A percentile compares a stretch with the other conserved stretches of the same genome.
Conservation (phyloP, 2,329 filamentous ascomycete species). For the Ophiostoma quercus region DNA sequence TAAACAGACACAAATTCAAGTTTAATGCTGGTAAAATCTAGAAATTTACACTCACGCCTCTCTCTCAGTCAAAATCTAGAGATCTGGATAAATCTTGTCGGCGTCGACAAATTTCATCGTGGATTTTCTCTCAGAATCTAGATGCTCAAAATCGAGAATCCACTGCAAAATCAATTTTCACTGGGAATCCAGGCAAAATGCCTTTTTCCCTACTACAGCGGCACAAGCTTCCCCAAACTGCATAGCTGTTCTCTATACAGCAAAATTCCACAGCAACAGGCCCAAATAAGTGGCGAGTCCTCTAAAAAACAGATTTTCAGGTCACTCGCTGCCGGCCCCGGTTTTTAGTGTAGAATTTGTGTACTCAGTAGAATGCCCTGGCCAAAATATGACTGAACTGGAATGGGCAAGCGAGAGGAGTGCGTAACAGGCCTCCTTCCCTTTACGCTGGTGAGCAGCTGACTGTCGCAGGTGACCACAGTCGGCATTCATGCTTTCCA, state of each 20-base stretch:
- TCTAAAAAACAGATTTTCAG: background rate
- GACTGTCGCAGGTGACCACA: background rate
- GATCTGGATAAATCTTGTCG: background rate
- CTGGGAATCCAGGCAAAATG: background rate
- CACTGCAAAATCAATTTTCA: background rate
- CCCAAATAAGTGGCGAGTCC: background rate
- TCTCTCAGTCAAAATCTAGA: background rate
- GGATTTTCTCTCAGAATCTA: background rate
- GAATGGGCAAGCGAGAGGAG: background rate
- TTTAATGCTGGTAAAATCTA: too few species aligned
- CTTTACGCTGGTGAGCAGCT: background rate
- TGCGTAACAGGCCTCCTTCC: background rate
- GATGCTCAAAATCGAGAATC: background rate
- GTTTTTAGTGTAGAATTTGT: background rate
- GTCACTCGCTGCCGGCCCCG: conserved; percentile 2
- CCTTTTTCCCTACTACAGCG: background rate
- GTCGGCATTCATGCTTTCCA: background rate
- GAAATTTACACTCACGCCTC: too few species aligned
- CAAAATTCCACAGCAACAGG: background rate
- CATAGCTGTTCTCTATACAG: background rate
- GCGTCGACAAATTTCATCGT: background rate
- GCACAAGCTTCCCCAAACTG: conserved; percentile 5
- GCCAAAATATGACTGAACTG: background rate
- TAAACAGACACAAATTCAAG: too few species aligned
- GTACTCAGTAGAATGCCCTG: background rate